These are phyloP conservation scores for Cajanus cajan DNA, from an alignment of 306 rosid genomes.

Conservation along the genomic window DNA sequence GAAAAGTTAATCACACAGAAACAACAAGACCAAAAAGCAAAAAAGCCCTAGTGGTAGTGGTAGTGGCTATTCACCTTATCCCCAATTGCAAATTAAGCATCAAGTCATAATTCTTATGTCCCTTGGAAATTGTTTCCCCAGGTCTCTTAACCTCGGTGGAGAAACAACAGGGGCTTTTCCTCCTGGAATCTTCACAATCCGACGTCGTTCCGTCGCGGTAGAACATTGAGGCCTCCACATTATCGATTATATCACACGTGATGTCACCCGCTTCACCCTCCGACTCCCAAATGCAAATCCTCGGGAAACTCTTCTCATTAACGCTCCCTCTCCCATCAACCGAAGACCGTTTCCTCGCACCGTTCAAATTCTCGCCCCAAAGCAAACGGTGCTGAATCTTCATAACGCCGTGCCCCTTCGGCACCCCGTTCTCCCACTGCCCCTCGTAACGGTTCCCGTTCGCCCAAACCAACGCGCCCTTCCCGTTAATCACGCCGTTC, in stretches of 20 bases:
- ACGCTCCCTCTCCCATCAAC: slow-evolving; percentile 73
- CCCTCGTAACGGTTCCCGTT: slow-evolving; percentile 87
- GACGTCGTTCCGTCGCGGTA: slow-evolving; percentile 57
- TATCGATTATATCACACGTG: slow-evolving; percentile 91
- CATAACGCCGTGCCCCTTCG: slow-evolving; percentile 60
- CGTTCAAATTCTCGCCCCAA: slow-evolving; percentile 48
- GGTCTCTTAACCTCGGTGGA: slow-evolving; percentile 75
- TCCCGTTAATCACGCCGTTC: slow-evolving; percentile 81
- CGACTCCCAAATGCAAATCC: slow-evolving; percentile 98
- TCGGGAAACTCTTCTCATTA: slow-evolving; percentile 71
- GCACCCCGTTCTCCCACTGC: slow-evolving; percentile 86
- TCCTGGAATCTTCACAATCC: slow-evolving; percentile 51
- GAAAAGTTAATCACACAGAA: neutral
- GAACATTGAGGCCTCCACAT: slow-evolving; percentile 94
- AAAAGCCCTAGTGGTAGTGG: neutral
- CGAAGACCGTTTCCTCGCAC: slow-evolving; percentile 66
- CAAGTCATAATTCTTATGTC: slow-evolving; percentile 92
- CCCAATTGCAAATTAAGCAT: slow-evolving; percentile 97
- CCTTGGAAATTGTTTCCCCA: slow-evolving; percentile 74
- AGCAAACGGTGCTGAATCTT: slow-evolving; percentile 23
- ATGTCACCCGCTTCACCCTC: slow-evolving; percentile 99
- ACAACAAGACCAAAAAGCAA: neutral
- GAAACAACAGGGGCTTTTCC: slow-evolving; percentile 59
- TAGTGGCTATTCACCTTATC: slow-evolving; percentile 49
- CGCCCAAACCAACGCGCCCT: slow-evolving; percentile 73